Base-by-base conservation (phyloP, 208 protist genomes). In the Leishmania guyanensis region DNA sequence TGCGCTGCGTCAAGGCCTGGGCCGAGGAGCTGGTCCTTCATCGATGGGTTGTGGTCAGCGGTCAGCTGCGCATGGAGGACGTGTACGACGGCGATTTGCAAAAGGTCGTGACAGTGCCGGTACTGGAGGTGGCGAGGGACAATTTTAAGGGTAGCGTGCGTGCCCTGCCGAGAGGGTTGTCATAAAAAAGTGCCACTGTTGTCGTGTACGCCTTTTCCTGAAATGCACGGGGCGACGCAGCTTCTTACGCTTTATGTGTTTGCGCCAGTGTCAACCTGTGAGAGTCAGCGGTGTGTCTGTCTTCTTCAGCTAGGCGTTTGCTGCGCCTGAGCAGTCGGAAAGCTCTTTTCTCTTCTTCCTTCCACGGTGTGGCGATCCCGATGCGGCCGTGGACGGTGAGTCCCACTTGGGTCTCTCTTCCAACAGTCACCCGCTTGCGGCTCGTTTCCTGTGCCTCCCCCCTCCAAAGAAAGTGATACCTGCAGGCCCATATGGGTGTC, bases 11-110 rank as follows among this genome's bases (percentile, higher is more conserved):
- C n/a, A 85, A 81, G 75, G 36, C 48, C 36, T 81, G 82, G 82
- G 82, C 70, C 8, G 50, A 68, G 66, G 43, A 71, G 20, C 6
- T 65, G 9, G 82, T 90, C 72, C 69, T 71, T 72, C 20, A 79
- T 69, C 78, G 77, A 16, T 85, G 86, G 12, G 89, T 94, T 20
- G 48, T 94, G 8, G 79, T 90, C 26, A 89, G 81, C 54, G 93
- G 93, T 12, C 75, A 82, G 78, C 82, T 96, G 78, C 87, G 85
- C 53, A 73, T 89, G 66, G 89, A 91, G 82, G 77, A 90, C 68
- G 54, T 84, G 20, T 92, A 88, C 75, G 89, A 93, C 77, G 83
- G 73, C 9, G 83, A 84, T 33, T 48, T 91, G 75, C 29, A 84
- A 9, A 77, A 65, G 20, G 77, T 84, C 58, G 86, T 91, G 79